Evolutionary conservation across 2,329 filamentous ascomycete genomes (phyloP), one percentile per base, ranked within the genome.

Genomic region (Diaporthe helianthi): DNA sequence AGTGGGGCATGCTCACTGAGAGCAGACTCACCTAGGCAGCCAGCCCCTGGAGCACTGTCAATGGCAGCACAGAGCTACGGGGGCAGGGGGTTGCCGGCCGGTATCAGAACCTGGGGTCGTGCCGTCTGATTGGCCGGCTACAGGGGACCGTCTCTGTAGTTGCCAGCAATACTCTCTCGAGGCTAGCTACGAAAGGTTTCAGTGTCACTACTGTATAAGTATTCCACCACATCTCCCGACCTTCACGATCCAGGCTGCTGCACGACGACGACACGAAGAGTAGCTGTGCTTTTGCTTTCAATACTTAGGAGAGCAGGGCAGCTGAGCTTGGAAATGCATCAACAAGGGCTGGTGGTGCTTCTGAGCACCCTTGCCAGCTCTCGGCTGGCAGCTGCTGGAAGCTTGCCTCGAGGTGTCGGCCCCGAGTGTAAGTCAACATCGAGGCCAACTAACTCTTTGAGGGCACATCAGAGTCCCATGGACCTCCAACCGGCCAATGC

Each of bases 371-470:
- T 86, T 72, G 82, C 81, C 72, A 82, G 82, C 65, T 80, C 78
- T 73, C 78, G 83, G 79, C 78, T 87, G 74, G 89, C 87, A 73
- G 88, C 91, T 77, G 90, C 91, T 72, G 66, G 49, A 38, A 65
- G 60, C 72, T 83, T 93, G 77, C 94, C 94, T 68, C 88, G 93
- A 77, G 94, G 94, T 75, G 94, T 98, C 76, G 89, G 92, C 44
- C 94, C 94, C 58, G 94, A 98, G 82, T 97, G 94, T 98, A 86
- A 82, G 92, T 88, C 55, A 9, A 33, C 38, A 17, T 47, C 17
- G 24, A n/a, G 13, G 8, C 17, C 6, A 6, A 44, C 13, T 24
- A 4, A 22, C 31, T 19, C 10, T 15, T n/a, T 31, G 33, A 47
- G 13, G 44, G 26, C 51, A n/a, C 65, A 68, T 58, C 55, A 24